Evolutionary conservation across 164 flowering plant species (phyloP).

Genomic region (Magnolia changhungtana): DNA sequence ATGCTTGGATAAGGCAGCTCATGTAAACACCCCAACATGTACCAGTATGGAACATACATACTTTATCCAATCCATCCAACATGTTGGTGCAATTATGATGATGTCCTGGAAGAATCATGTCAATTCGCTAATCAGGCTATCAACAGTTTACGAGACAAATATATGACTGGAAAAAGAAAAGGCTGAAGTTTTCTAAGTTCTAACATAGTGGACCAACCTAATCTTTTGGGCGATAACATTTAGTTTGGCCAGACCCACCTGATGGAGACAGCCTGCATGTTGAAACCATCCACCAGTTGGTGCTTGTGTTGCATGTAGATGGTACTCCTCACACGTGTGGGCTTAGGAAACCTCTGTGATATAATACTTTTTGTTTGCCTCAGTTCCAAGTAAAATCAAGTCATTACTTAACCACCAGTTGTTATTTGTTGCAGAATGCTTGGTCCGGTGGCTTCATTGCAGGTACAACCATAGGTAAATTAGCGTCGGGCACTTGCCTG

Average conservation of each 20-base stretch:
- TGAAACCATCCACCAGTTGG: background rate
- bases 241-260: background rate
- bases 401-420: background rate
- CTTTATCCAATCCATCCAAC: too few relatives aligned
- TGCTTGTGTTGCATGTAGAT: background rate
- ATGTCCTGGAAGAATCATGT: background rate
- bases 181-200: background rate
- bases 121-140: background rate
- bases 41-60: too few relatives aligned
- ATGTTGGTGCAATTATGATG: background rate
- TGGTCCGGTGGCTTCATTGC: constrained; percentile 99
- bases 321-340: background rate
- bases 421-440: constrained; percentile 62
- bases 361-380: background rate
- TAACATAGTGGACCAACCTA: background rate
- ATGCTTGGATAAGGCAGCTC: too few relatives aligned
- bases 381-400: background rate
- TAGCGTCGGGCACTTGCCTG: constrained; percentile 16
- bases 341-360: background rate
- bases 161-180: background rate
- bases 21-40: too few relatives aligned
- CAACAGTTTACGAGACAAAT: background rate
- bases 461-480: constrained; percentile 70
- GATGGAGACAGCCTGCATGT: background rate
- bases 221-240: background rate